Percentiles rank a stretch among this genome's conserved stretches.
Conservation (phyloP, 805 yeast genomes). For the Ogataea polymorpha region DNA sequence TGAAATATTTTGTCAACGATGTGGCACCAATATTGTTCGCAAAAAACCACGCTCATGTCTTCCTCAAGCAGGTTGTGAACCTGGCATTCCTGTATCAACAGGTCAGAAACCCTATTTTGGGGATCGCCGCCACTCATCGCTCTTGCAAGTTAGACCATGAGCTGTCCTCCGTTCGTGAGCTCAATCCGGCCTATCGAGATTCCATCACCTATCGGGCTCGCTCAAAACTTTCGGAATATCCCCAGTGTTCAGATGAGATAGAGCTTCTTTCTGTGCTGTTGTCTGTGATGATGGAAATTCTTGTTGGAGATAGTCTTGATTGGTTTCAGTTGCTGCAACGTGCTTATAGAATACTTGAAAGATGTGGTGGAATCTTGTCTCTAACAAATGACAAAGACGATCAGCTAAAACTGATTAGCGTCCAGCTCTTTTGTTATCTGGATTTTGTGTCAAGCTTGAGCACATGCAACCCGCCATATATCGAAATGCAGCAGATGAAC, state of each 20-base stretch:
- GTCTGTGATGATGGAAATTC: slow-evolving; percentile 26
- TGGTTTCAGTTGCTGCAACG: slow-evolving; percentile 28
- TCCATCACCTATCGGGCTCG: slow-evolving; percentile 15
- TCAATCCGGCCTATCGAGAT: slow-evolving; percentile 13
- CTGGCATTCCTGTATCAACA: slow-evolving; percentile 18
- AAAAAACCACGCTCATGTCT: slow-evolving; percentile 25
- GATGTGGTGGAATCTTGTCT: slow-evolving; percentile 25
- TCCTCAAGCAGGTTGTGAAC: slow-evolving; percentile 26
- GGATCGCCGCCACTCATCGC: slow-evolving; percentile 30
- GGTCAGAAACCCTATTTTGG: slow-evolving; percentile 27
- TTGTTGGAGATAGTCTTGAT: slow-evolving; percentile 28
- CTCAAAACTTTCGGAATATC: slow-evolving; percentile 13
- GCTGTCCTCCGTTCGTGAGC: slow-evolving; percentile 3
- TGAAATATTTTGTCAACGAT: slow-evolving; percentile 26
- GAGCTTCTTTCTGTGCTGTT: slow-evolving; percentile 23
- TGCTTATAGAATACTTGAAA: slow-evolving; percentile 23
- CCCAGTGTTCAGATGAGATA: slow-evolving; percentile 12
- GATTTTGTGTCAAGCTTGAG: slow-evolving; percentile 31
- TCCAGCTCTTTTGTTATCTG: slow-evolving; percentile 31
- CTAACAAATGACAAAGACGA: slow-evolving; percentile 11
- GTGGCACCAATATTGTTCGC: slow-evolving; percentile 28
- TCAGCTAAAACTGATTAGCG: slow-evolving; percentile 21
- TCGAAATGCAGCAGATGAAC: slow-evolving; percentile 16
- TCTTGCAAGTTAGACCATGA: slow-evolving; percentile 8
- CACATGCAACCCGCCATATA: slow-evolving; percentile 28